phyloP scores from a whole-genome alignment of 148 eudicot species.

The Gaultheria prostrata region DNA sequence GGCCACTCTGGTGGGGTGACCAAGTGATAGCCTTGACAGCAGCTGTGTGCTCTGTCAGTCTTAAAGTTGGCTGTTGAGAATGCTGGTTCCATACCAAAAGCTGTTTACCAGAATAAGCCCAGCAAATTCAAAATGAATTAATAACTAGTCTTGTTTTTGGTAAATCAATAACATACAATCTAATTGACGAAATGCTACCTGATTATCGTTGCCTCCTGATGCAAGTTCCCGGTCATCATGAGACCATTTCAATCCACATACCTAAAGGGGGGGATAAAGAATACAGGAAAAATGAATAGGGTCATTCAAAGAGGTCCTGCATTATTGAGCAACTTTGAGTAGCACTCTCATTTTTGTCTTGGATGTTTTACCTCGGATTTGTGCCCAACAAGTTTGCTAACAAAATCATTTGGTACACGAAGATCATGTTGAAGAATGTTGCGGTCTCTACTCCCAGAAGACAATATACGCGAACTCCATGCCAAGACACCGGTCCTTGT shows the following conservation, averaged over 20 bases:
- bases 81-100: slow-evolving; percentile 95
- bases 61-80: slow-evolving; percentile 66
- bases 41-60: slow-evolving; percentile 87
- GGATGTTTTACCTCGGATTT: slow-evolving; percentile 75
- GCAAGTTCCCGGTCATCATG: slow-evolving; percentile 98
- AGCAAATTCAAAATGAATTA: slow-evolving; percentile 11
- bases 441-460: slow-evolving; percentile 96
- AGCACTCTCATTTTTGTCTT: not conserved
- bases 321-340: not conserved
- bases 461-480: slow-evolving; percentile 86
- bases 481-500: slow-evolving; percentile 94
- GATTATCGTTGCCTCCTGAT: slow-evolving; percentile 98
- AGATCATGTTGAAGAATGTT: slow-evolving; percentile 96
- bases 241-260: slow-evolving; percentile 98
- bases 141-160: not conserved
- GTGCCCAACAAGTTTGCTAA: slow-evolving; percentile 91
- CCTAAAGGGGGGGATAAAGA: slow-evolving; percentile 43
- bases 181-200: slow-evolving; percentile 40
- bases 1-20: slow-evolving; percentile 94
- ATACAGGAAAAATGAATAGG: not conserved
- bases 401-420: slow-evolving; percentile 76
- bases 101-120: slow-evolving; percentile 34
- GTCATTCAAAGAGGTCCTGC: not conserved
- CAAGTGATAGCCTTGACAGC: slow-evolving; percentile 97
- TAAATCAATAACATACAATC: not conserved